These are phyloP conservation scores for Rhododendron ferrugineum DNA, from an alignment of 148 eudicot species.

Conservation along the genomic window DNA sequence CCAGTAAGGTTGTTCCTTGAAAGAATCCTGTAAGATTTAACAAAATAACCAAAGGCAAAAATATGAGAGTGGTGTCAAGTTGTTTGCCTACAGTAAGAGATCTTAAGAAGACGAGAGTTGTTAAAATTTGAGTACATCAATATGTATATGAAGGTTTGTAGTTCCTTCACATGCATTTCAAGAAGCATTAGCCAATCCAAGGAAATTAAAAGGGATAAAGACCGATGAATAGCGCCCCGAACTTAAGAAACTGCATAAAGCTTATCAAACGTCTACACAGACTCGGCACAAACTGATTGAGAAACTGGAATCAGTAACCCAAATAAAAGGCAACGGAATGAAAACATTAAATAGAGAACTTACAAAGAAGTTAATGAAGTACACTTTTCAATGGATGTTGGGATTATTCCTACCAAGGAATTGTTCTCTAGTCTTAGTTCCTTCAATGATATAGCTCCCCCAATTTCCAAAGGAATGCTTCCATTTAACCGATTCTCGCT, in stretches of 20 bases:
- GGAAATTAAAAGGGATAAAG: neutral
- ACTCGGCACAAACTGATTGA: neutral
- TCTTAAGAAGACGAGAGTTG: neutral
- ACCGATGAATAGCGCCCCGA: neutral
- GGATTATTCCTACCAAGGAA: conserved; percentile 48
- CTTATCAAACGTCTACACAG: neutral
- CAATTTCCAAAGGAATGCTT: conserved; percentile 60
- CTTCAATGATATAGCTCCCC: conserved; percentile 49
- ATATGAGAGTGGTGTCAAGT: conserved; percentile 2
- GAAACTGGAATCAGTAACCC: neutral
- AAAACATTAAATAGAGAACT: conserved; percentile 25
- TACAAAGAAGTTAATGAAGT: conserved; percentile 54
- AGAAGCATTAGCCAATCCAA: neutral
- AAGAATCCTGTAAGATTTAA: conserved; percentile 48
- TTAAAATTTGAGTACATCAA: neutral
- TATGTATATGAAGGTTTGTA: neutral
- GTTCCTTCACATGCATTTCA: neutral
- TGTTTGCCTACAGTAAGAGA: no score
- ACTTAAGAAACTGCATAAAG: neutral
- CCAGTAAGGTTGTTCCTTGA: conserved; percentile 59
- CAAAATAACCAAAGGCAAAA: conserved; percentile 1
- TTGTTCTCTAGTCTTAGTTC: conserved; percentile 59
- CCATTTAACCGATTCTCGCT: conserved; percentile 60
- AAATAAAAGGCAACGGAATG: neutral
- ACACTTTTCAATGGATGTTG: conserved; percentile 55